Conservation (phyloP, 306 rosid species). For the Cercis canadensis region DNA sequence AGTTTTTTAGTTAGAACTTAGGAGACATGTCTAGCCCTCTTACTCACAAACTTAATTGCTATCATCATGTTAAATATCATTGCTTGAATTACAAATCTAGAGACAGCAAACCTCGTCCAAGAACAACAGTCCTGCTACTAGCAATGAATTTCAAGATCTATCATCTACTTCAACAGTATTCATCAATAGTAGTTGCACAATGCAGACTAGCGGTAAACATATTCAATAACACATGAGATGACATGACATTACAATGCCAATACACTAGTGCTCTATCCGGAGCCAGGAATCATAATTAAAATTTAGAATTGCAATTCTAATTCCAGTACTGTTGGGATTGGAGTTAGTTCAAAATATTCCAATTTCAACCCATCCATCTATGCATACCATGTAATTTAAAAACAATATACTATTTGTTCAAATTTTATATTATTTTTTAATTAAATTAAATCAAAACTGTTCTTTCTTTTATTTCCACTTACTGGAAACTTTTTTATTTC, state of each 20-base stretch:
- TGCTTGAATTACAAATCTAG: not conserved
- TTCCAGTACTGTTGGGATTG: not conserved
- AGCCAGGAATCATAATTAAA: not conserved
- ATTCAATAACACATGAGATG: not conserved
- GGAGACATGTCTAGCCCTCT: not conserved
- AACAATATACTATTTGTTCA: too few relatives aligned
- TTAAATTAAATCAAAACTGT: too few relatives aligned
- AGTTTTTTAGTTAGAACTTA: too few relatives aligned
- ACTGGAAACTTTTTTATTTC: too few relatives aligned
- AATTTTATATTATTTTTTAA: too few relatives aligned
- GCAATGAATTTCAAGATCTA: constrained; percentile 4
- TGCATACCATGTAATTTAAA: too few relatives aligned
- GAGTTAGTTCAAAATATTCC: too few relatives aligned
- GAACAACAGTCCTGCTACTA: not conserved
- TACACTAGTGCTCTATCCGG: not conserved
- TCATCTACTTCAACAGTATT: not conserved
- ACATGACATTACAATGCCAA: not conserved
- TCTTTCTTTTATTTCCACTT: too few relatives aligned
- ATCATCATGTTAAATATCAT: constrained; percentile 1
- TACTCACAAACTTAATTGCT: constrained; percentile 1
- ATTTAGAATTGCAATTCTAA: not conserved
- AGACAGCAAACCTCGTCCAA: not conserved
- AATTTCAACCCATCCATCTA: too few relatives aligned
- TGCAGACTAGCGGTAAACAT: too few relatives aligned
- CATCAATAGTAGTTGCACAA: not conserved